Base-by-base conservation (phyloP, 768 basidiomycete species). In the Wakefieldia striispora region DNA sequence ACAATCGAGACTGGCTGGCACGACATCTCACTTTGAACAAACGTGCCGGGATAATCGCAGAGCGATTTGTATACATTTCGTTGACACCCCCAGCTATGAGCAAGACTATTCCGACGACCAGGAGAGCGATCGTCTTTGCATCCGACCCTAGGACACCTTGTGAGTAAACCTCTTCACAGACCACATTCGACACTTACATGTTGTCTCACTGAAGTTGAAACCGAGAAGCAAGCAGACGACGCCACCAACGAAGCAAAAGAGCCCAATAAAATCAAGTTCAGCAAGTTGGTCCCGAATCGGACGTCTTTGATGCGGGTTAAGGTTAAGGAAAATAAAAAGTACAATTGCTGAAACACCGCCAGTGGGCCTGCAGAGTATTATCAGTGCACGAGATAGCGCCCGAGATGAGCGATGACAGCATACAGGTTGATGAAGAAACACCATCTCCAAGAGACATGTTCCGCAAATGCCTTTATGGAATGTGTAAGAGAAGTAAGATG, bases 391-490 rank as follows among this genome's bases (percentile, higher is more conserved):
- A 7, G 4, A 35, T 3, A 36, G 1, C 4, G 7, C 38, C 16
- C 4, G 6, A 21, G 27, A 27, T 2, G 6, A 26, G 4, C 33
- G 0, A 17, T 8, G 11, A 33, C 23, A n/a, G 53, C 80, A 48
- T 61, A 84, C 85, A 89, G 57, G 57, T 88, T 88, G 56, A 89
- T 83, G 62, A 81, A 87, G 67, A 89, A 89, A 62, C 85, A 87
- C 90, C 90, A 91, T 70, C 90, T 70, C 90, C 90, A 92, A 1
- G 82, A 75, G 16, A 83, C 82, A 60, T 87, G 83, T 60, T 90
- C 81, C 0, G 88, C 80, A 50, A 91, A 80, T 12, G 69, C 82
- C 85, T 84, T 53, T 40, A n/a, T 13, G 13, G 21, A 33, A 38
- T 24, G 24, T 16, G 8, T 47, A 47, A 48, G 53, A 34, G 47